A percentile compares a stretch with the other conserved stretches of the same genome.
These are phyloP conservation scores for Candida xiaguanensis DNA, from an alignment of 805 yeast species.

Conservation along the genomic window DNA sequence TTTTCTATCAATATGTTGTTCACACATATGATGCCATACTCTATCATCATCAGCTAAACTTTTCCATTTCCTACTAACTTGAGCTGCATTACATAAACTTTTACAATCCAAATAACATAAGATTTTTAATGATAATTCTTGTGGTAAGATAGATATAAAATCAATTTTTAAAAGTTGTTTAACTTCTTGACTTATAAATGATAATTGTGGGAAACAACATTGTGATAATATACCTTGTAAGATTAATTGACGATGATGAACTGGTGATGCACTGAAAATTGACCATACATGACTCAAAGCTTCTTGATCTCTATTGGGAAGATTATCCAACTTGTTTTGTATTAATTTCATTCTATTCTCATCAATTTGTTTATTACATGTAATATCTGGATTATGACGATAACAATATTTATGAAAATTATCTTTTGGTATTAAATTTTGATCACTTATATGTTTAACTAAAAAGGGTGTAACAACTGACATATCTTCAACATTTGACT, in stretches of 20 bases:
- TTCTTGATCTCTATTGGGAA: constrained; percentile 70
- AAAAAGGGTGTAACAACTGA: constrained; percentile 40
- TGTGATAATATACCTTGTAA: constrained; percentile 80
- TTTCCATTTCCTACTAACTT: constrained; percentile 86
- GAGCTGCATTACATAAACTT: constrained; percentile 91
- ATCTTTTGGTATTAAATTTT: constrained; percentile 41
- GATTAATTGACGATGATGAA: constrained; percentile 66
- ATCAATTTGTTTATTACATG: constrained; percentile 67
- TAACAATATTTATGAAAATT: constrained; percentile 75
- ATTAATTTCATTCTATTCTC: constrained; percentile 59
- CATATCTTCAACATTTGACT: constrained; percentile 12
- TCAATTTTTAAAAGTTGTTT: constrained; percentile 80
- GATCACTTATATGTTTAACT: constrained; percentile 39
- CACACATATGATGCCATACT: constrained; percentile 98
- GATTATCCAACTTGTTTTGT: constrained; percentile 51
- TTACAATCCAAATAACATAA: constrained; percentile 88
- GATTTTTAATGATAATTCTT: constrained; percentile 79
- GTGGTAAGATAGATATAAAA: constrained; percentile 79
- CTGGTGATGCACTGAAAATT: constrained; percentile 70
- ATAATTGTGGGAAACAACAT: constrained; percentile 93
- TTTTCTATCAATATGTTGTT: constrained; percentile 94
- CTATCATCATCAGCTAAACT: constrained; percentile 90
- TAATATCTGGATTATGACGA: constrained; percentile 87
- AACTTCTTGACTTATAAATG: constrained; percentile 79
- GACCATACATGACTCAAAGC: constrained; percentile 84